Evolutionary conservation across 345 rosid species (phyloP), one percentile per base, ranked within the genome.

Genomic region (Murraya koenigii): DNA sequence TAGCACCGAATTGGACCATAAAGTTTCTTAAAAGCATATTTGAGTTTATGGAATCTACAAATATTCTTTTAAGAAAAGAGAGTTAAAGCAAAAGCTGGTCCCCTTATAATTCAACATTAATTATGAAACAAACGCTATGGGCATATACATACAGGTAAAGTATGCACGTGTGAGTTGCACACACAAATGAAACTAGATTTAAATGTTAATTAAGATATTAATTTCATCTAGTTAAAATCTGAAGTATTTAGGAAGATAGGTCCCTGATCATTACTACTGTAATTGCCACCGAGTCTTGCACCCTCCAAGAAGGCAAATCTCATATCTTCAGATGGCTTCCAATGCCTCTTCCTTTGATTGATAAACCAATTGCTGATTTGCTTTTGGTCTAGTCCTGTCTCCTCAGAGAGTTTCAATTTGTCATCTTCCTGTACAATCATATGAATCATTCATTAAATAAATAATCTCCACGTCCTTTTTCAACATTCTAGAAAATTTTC

Each of bases 311-410:
- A 79, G 25, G 92, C 88, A 26, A 78, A 81, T 55, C 83, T 84
- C 87, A 87, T 87, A 44, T 91, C 92, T 59, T 89, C 93, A 1
- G 90, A 82, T 25, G 95, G 93, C 69, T 87, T 91, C 95, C 95
- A 91, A 49, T 91, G 93, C 66, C 95, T 76, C 78, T 91, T 91
- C 86, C 95, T 88, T 73, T 91, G 93, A 85, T 91, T 91, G 70
- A 91, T 91, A 70, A 91, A 91, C 95, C 95, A 91, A 59, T 91
- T 91, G 85, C 82, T 91, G 67, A 91, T 91, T 78, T 91, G 95
- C 80, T 87, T 91, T 80, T 82, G 92, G 85, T 86, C 93, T 59
- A 91, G 77, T 15, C 95, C 93, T 3, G 93, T 91, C 38, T 63
- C 77, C 59, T 82, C 86, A 17, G 92, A 81, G 30, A 90, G 77